Evolutionary conservation across 2,329 filamentous ascomycete genomes (phyloP).

Genomic region (Byssochlamys sp.): DNA sequence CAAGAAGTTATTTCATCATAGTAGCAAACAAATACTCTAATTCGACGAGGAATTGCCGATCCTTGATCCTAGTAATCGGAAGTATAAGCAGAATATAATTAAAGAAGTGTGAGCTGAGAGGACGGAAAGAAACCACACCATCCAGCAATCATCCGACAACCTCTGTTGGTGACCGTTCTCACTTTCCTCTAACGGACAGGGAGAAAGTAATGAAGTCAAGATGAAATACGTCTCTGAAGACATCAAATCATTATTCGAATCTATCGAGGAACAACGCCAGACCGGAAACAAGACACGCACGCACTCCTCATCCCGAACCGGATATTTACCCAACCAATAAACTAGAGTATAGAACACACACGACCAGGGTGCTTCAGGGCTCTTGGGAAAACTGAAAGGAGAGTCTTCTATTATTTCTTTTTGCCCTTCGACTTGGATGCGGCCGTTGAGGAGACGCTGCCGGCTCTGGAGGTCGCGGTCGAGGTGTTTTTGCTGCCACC

Average conservation of each 20-base stretch:
- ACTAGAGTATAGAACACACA: background rate
- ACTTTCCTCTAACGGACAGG: background rate
- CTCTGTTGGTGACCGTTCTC: background rate
- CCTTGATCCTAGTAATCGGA: background rate
- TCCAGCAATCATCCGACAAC: background rate
- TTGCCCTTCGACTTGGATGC: slow-evolving; percentile 41
- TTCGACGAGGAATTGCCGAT: background rate
- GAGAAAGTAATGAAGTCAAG: background rate
- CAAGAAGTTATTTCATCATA: background rate
- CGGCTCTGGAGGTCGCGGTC: slow-evolving; percentile 69
- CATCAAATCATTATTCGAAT: background rate
- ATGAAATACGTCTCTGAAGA: background rate
- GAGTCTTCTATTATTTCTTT: slow-evolving; percentile 35
- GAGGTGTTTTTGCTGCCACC: slow-evolving; percentile 65
- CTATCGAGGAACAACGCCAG: background rate
- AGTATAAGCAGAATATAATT: background rate
- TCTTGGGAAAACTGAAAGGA: background rate
- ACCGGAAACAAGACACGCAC: background rate
- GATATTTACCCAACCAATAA: background rate
- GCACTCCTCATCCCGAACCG: background rate
- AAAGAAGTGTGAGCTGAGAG: background rate
- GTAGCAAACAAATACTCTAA: background rate
- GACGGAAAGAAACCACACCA: background rate
- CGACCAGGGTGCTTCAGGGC: background rate
- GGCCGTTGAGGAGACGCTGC: slow-evolving; percentile 70